Percentiles rank a stretch among this genome's conserved stretches.
Evolutionary conservation across 2,329 filamentous ascomycete genomes (phyloP).

Genomic region (Aspergillus pseudoterreus): DNA sequence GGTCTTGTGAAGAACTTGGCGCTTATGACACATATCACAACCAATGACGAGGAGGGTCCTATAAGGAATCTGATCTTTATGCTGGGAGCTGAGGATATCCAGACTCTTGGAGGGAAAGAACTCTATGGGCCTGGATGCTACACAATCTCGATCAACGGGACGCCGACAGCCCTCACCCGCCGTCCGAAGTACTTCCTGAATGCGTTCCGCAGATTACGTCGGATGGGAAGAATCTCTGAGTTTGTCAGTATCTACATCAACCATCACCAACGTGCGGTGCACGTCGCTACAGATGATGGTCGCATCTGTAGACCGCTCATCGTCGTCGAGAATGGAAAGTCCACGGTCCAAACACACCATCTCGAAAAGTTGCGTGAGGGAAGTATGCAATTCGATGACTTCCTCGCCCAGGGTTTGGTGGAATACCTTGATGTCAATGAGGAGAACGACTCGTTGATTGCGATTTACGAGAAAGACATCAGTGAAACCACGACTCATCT

Average conservation of each 20-base stretch:
- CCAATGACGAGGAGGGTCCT: slow-evolving; percentile 87
- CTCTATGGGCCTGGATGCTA: slow-evolving; percentile 82
- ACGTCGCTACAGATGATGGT: slow-evolving; percentile 95
- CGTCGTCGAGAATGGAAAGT: slow-evolving; percentile 82
- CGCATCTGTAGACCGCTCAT: slow-evolving; percentile 95
- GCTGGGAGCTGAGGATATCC: slow-evolving; percentile 78
- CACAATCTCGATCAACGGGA: slow-evolving; percentile 92
- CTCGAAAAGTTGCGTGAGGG: slow-evolving; percentile 78
- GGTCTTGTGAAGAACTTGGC: slow-evolving; percentile 97
- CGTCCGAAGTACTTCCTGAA: slow-evolving; percentile 82
- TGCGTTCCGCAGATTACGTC: slow-evolving; percentile 79
- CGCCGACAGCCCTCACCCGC: slow-evolving; percentile 80
- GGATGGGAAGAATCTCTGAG: slow-evolving; percentile 87
- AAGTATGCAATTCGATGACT: slow-evolving; percentile 88
- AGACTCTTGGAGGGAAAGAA: slow-evolving; percentile 75
- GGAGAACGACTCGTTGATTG: slow-evolving; percentile 93
- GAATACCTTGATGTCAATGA: slow-evolving; percentile 98
- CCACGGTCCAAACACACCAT: slow-evolving; percentile 74
- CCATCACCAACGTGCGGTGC: slow-evolving; percentile 83
- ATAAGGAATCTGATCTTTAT: slow-evolving; percentile 83
- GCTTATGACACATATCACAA: slow-evolving; percentile 98
- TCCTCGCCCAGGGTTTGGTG: slow-evolving; percentile 81
- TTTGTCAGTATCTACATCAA: slow-evolving; percentile 98
- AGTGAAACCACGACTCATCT: slow-evolving; percentile 82
- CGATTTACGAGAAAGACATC: slow-evolving; percentile 82